Evolutionary conservation across 1,284 basidiomycete genomes (phyloP).

Genomic region (Boletus sp.): DNA sequence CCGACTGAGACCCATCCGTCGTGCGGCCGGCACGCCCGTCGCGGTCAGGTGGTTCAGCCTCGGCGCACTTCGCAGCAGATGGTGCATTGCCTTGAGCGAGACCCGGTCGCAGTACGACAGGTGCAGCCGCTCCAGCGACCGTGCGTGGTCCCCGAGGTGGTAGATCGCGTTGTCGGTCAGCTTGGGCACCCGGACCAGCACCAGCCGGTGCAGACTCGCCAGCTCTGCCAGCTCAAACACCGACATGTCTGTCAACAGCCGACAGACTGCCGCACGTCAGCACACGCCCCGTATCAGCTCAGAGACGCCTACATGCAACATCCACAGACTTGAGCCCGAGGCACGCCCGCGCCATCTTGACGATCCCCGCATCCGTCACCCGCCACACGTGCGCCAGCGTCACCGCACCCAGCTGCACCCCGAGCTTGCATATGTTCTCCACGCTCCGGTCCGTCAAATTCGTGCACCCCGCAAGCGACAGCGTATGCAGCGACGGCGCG

Average conservation of each 20-base stretch:
- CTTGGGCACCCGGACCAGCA: conserved; percentile 74
- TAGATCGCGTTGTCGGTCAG: conserved; percentile 72
- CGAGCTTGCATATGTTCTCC: conserved; percentile 71
- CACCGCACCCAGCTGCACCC: conserved; percentile 79
- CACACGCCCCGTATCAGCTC: background rate
- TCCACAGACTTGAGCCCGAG: conserved; percentile 82
- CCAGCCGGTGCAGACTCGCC: conserved; percentile 75
- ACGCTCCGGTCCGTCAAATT: conserved; percentile 77
- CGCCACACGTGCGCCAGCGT: conserved; percentile 79
- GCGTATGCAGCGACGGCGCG: conserved; percentile 77
- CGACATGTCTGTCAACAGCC: conserved; percentile 82
- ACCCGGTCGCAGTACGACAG: conserved; percentile 88
- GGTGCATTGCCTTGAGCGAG: conserved; percentile 78
- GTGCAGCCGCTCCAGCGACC: conserved; percentile 81
- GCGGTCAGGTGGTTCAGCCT: conserved; percentile 79
- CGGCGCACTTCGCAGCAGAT: conserved; percentile 66
- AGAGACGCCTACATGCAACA: conserved; percentile 70
- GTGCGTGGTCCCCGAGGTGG: conserved; percentile 64
- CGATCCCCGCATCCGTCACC: conserved; percentile 83
- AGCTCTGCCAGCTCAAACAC: conserved; percentile 83
- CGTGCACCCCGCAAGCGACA: conserved; percentile 85
- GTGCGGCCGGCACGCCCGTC: conserved; percentile 83
- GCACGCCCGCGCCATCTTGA: conserved; percentile 73
- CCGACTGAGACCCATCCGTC: conserved; percentile 69
- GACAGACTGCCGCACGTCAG: conserved; percentile 60